A percentile compares a stretch with the other conserved stretches of the same genome.
phyloP scores from a whole-genome alignment of 2,329 filamentous ascomycete species.

The Alternaria sp. region DNA sequence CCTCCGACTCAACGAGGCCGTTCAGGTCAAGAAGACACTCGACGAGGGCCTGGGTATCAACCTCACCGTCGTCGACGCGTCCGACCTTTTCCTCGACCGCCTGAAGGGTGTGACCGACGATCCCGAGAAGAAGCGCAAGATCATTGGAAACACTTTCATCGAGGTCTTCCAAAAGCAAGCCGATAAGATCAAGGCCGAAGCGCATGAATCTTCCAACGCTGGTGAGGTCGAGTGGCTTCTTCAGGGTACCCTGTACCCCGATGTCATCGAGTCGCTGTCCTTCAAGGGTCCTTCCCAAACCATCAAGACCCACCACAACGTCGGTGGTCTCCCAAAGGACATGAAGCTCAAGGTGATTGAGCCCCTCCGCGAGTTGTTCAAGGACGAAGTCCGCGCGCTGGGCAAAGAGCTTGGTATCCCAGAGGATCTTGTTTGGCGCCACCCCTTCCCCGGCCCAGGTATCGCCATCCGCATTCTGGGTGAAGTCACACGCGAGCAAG shows the following conservation, averaged over 20 bases:
- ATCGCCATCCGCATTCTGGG: slow-evolving; percentile 83
- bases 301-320: slow-evolving; percentile 78
- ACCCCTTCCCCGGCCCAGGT: slow-evolving; percentile 78
- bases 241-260: slow-evolving; percentile 83
- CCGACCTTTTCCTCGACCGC: slow-evolving; percentile 75
- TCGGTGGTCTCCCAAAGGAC: slow-evolving; percentile 69
- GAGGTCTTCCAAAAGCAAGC: slow-evolving; percentile 85
- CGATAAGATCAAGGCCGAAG: slow-evolving; percentile 73
- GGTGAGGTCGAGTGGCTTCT: slow-evolving; percentile 85
- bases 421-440: slow-evolving; percentile 77
- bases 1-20: slow-evolving; percentile 84
- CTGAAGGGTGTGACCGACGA: slow-evolving; percentile 75
- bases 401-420: slow-evolving; percentile 74
- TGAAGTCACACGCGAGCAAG: slow-evolving; percentile 79
- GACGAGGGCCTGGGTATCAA: slow-evolving; percentile 84
- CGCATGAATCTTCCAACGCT: slow-evolving; percentile 69
- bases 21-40: slow-evolving; percentile 80
- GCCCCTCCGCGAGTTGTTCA: slow-evolving; percentile 80
- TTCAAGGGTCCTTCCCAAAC: slow-evolving; percentile 75
- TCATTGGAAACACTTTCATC: slow-evolving; percentile 84
- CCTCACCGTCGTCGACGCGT: slow-evolving; percentile 83
- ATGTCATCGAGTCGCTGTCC: slow-evolving; percentile 73
- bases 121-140: slow-evolving; percentile 88
- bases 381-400: slow-evolving; percentile 77
- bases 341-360: slow-evolving; percentile 76